phyloP scores from a whole-genome alignment of 371 early-diverging fungal species.

The Circinella umbellata region DNA sequence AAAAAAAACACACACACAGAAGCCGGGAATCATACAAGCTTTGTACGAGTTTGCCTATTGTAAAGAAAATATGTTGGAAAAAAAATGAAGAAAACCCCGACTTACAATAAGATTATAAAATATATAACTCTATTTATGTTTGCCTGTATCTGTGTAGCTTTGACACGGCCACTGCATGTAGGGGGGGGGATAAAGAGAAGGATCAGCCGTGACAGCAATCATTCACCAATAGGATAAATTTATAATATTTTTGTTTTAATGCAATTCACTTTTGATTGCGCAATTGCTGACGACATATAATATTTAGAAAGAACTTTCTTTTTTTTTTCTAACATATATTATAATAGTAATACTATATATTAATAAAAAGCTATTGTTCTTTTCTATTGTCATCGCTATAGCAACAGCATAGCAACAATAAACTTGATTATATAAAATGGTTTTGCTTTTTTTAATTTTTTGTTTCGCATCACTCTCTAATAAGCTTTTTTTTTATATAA shows the following conservation, averaged over 20 bases:
- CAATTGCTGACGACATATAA: slow-evolving; percentile 6
- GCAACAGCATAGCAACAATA: not conserved
- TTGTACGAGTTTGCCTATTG: not conserved
- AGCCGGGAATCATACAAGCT: no score
- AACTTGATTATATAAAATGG: no score
- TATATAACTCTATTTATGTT: slow-evolving; percentile 1
- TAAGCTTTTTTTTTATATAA: no score
- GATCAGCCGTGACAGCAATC: slow-evolving; percentile 10
- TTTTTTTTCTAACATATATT: no score
- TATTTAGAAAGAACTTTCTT: no score
- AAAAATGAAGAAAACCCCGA: not conserved
- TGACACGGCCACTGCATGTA: slow-evolving; percentile 11
- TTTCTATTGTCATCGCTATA: not conserved
- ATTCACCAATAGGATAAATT: not conserved
- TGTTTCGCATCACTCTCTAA: no score
- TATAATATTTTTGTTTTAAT: not conserved
- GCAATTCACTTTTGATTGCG: not conserved
- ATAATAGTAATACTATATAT: not conserved
- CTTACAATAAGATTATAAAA: not conserved
- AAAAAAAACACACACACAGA: no score
- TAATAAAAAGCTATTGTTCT: no score
- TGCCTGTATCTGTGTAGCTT: not conserved
- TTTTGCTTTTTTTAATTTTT: no score
- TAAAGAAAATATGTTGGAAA: not conserved
- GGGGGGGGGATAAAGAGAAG: not conserved